phyloP scores from a whole-genome alignment of 1,284 basidiomycete genomes.

The Golubevia pallescens region DNA sequence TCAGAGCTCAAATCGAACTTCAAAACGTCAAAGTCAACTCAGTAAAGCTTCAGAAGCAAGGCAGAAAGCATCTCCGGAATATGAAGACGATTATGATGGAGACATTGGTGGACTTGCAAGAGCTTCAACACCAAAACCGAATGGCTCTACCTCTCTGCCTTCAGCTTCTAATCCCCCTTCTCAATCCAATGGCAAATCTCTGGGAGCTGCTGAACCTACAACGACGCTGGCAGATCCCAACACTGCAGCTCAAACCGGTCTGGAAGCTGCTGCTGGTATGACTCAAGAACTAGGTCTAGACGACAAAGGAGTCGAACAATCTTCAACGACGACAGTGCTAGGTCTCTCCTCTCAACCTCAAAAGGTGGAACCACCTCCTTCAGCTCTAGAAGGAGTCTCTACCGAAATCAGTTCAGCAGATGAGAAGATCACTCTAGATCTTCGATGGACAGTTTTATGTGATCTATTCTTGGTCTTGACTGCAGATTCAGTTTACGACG shows the following conservation, averaged over 20 bases:
- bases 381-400: conserved; percentile 56
- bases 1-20: not conserved
- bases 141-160: not conserved
- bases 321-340: conserved; percentile 23
- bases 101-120: conserved; percentile 11
- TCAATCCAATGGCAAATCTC: not conserved
- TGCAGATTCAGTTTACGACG: conserved; percentile 60
- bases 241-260: conserved; percentile 40
- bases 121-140: not conserved
- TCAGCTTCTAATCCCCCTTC: not conserved
- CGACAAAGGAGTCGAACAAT: conserved; percentile 2
- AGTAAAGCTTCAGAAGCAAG: not conserved
- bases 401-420: conserved; percentile 49
- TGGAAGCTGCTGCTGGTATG: not conserved
- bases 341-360: conserved; percentile 45
- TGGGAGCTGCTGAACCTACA: not conserved
- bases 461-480: conserved; percentile 62
- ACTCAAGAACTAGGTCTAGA: not conserved
- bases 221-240: conserved; percentile 44
- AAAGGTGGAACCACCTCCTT: conserved; percentile 37
- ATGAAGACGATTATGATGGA: conserved; percentile 13
- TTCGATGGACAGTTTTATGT: conserved; percentile 62
- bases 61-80: not conserved
- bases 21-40: not conserved
- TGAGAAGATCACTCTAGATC: conserved; percentile 59